Evolutionary conservation across 805 yeast genomes (phyloP).

Genomic region (Suhomyces faveliae): DNA sequence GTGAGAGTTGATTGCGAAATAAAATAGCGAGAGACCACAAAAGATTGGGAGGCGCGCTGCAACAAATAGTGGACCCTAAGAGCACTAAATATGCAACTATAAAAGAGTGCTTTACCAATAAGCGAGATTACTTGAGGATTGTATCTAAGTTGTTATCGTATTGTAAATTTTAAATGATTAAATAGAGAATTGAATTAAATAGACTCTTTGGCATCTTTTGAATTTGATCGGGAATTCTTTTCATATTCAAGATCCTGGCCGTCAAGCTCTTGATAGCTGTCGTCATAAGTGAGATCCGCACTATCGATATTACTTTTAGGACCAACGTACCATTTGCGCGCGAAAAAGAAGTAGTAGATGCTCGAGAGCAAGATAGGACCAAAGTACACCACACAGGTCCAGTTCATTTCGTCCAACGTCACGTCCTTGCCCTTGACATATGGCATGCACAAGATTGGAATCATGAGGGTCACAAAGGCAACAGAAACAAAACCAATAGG

Average conservation of each 20-base stretch:
- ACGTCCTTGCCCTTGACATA: conserved; percentile 32
- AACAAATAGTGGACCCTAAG: too few relatives aligned
- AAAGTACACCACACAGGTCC: conserved; percentile 62
- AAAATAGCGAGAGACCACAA: neutral
- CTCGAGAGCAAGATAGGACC: conserved; percentile 56
- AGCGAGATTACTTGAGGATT: neutral
- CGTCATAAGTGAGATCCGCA: conserved; percentile 28
- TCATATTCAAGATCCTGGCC: neutral
- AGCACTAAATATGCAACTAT: too few relatives aligned
- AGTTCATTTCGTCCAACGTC: conserved; percentile 45
- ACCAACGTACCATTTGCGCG: conserved; percentile 60
- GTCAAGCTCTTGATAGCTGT: conserved; percentile 10
- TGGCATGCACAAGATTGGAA: conserved; percentile 62
- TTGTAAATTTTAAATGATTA: too few relatives aligned
- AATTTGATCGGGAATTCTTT: neutral
- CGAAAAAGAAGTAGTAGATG: conserved; percentile 51
- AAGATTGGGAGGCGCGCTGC: too few relatives aligned
- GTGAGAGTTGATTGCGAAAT: neutral
- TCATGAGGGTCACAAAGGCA: conserved; percentile 53
- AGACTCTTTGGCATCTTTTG: conserved; percentile 1
- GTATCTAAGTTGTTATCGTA: neutral
- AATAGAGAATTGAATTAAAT: neutral
- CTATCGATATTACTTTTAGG: conserved; percentile 53
- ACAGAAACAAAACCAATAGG: conserved; percentile 49
- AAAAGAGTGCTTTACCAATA: too few relatives aligned